Evolutionary conservation across 2,329 filamentous ascomycete species (phyloP), one percentile per base, ranked within the genome.

Genomic region (Geoglossum cookeanum): DNA sequence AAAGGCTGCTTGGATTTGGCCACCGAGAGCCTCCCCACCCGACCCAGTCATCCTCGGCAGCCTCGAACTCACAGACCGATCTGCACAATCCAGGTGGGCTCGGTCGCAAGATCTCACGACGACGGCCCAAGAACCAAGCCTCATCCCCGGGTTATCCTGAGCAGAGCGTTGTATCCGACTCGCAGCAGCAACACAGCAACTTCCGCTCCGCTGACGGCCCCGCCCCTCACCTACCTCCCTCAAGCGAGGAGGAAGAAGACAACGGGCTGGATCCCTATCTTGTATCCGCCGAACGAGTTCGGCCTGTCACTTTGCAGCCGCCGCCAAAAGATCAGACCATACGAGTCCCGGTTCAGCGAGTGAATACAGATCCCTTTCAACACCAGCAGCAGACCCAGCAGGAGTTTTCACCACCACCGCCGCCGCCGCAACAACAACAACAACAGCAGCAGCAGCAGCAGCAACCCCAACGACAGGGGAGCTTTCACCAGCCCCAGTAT

Each of bases 241-340:
- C 57, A 15, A 58, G 59, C 39, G 51, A 61, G 48, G 61, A 62
- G 47, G 60, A 61, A 33, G 58, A 53, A 42, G 29, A 58, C 51
- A 56, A 33, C 39, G 58, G 55, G 49, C 33, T 59, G 30, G 55
- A 57, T 57, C 52, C 53, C 15, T 55, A 37, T 55, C 37, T 57
- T 8, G 33, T 17, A 42, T 30, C 35, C 39, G 29, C 49, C 73
- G 59, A 76, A 76, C 30, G 75, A 62, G 1, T 74, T 72, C 4
- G 66, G 64, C 62, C 70, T 67, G 9, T 70, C 63, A 61, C 73
- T 67, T 32, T 72, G 61, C 66, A 32, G 29, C 44, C 33, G 15
- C 58, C 35, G 44, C 55, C 17, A 52, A 57, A 62, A 9, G 59
- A 58, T 39, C 59, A 52, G 55, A 60, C 17, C 30, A 9, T 33